Evolutionary conservation across 2,329 filamentous ascomycete genomes (phyloP), one percentile per base, ranked within the genome.

Genomic region (Beauveria pseudobassiana): DNA sequence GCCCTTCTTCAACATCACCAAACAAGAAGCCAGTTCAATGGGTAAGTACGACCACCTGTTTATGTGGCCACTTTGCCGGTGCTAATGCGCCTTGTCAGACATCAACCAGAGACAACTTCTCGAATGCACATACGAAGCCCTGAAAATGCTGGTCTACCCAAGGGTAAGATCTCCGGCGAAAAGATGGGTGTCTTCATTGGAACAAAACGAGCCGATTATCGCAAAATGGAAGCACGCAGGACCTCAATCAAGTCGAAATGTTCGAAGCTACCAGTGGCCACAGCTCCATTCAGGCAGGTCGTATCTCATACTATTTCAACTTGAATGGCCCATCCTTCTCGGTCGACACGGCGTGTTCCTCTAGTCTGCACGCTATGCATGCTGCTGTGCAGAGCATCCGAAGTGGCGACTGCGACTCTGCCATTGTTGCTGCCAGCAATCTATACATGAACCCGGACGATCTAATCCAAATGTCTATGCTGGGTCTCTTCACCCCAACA

Each of bases 231-330:
- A 66, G 77, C 3, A 76, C 78, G 53, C 70, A 76, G 48, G 79
- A 82, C 64, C 67, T 75, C 3, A 75, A 79, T 61, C 77, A 76
- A 3, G 75, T 80, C 51, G 79, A 79, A 40, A 80, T 81, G 76
- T 79, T 81, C 62, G 79, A 81, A 64, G 78, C 78, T 26, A 82
- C 79, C 30, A 79, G 79, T 73, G 71, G 72, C 63, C 78, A 79
- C 48, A 76, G 79, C 66, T 78, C 79, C 10, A 81, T 84, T 69
- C 75, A 82, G 63, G 79, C 81, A 0, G 83, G 83, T 63, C 74
- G 82, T 51, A 73, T 84, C 22, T 82, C 80, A 1, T 80, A 84
- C 65, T 81, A 79, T 70, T 84, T 83, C 64, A 78, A 84, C 65
- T 73, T 85, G 42, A 73, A 76, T 43, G 82, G 82, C 0, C 80